These are phyloP conservation scores for Clavispora carvajalis DNA, from an alignment of 805 yeast species.

Conservation along the genomic window DNA sequence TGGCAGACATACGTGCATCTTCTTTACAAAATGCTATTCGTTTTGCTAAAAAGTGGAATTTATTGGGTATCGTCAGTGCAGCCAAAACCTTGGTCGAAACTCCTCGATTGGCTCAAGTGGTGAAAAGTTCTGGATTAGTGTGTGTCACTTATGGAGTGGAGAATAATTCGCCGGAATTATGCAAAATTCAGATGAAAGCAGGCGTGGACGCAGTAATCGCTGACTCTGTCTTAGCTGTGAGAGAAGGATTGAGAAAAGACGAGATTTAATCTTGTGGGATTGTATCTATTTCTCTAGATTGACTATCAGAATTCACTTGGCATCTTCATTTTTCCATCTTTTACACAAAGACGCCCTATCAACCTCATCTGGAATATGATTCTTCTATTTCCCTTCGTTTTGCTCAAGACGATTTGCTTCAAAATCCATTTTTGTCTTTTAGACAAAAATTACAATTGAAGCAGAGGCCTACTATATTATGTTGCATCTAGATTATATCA, in stretches of 20 bases:
- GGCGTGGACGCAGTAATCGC: conserved; percentile 99
- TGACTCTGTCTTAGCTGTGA: conserved; percentile 88
- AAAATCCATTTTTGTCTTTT: no score
- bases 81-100: conserved; percentile 82
- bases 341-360: no score
- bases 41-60: conserved; percentile 85
- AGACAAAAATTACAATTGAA: no score
- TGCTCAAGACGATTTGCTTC: no score
- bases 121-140: conserved; percentile 83
- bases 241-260: conserved; percentile 59
- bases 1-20: conserved; percentile 87
- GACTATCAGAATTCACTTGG: not conserved
- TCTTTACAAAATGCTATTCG: conserved; percentile 88
- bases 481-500: no score
- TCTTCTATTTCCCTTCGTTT: no score
- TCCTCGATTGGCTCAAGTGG: conserved; percentile 87
- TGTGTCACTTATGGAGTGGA: conserved; percentile 87
- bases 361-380: no score
- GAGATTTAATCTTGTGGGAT: not conserved
- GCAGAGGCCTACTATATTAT: no score
- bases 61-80: conserved; percentile 87
- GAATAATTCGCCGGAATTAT: conserved; percentile 80
- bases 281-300: not conserved
- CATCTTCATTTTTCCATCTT: not conserved
- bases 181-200: conserved; percentile 80